Percentiles rank a stretch among this genome's conserved stretches.
Conservation (phyloP, 768 basidiomycete genomes). For the Cyathus striatus region DNA sequence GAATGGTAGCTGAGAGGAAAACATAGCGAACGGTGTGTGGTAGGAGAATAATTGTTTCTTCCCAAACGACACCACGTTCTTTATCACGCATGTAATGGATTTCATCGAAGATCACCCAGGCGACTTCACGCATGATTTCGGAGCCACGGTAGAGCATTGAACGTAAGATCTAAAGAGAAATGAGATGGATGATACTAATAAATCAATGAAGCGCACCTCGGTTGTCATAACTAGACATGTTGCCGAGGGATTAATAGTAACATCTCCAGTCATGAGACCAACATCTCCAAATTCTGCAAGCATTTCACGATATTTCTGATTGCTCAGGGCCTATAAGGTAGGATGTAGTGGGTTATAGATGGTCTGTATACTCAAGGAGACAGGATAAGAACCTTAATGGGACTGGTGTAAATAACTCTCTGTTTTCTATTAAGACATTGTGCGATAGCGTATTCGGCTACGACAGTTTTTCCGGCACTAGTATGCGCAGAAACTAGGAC, state of each 20-base stretch:
- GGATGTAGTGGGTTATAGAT: slow-evolving; percentile 9
- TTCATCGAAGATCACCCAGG: slow-evolving; percentile 99
- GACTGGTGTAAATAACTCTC: slow-evolving; percentile 98
- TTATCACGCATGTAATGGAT: slow-evolving; percentile 99
- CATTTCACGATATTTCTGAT: slow-evolving; percentile 99
- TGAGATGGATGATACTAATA: background rate
- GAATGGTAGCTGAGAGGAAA: slow-evolving; percentile 98
- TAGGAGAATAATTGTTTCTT: slow-evolving; percentile 96
- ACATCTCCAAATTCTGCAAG: slow-evolving; percentile 96
- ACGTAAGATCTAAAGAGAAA: slow-evolving; percentile 72
- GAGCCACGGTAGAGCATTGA: slow-evolving; percentile 99
- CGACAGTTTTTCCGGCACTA: slow-evolving; percentile 98
- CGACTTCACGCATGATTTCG: slow-evolving; percentile 99
- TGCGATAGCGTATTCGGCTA: slow-evolving; percentile 99
- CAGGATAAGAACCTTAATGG: slow-evolving; percentile 82
- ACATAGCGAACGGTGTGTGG: slow-evolving; percentile 97
- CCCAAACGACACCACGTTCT: slow-evolving; percentile 99
- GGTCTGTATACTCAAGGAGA: slow-evolving; percentile 12
- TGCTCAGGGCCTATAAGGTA: slow-evolving; percentile 86
- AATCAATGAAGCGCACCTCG: slow-evolving; percentile 54
- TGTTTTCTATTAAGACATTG: slow-evolving; percentile 91
- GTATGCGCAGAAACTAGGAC: slow-evolving; percentile 98
- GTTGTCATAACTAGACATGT: slow-evolving; percentile 99
- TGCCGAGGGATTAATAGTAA: slow-evolving; percentile 96
- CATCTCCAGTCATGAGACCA: slow-evolving; percentile 98